These are phyloP conservation scores for Volvariella volvacea DNA, from an alignment of 1,284 basidiomycete genomes.

Conservation along the genomic window DNA sequence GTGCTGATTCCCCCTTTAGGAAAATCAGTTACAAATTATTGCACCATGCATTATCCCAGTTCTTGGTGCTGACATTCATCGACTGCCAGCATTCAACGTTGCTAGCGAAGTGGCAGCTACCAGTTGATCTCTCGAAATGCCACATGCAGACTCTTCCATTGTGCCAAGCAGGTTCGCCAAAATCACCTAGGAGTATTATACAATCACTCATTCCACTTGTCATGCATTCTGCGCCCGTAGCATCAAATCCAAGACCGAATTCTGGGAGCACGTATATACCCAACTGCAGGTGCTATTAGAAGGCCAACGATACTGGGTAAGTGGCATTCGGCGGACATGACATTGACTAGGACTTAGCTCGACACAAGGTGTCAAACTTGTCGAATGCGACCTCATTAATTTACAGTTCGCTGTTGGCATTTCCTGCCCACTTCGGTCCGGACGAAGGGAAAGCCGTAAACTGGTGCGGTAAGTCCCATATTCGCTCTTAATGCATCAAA, in stretches of 20 bases:
- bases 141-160: slow-evolving; percentile 76
- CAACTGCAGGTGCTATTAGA: slow-evolving; percentile 61
- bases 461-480: slow-evolving; percentile 72
- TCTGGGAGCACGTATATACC: slow-evolving; percentile 69
- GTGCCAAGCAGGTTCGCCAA: slow-evolving; percentile 54
- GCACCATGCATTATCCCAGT: too few relatives aligned
- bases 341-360: not conserved
- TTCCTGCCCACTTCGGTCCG: slow-evolving; percentile 58
- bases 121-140: slow-evolving; percentile 41
- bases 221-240: slow-evolving; percentile 18
- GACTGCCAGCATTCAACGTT: too few relatives aligned
- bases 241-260: slow-evolving; percentile 62
- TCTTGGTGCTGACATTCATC: too few relatives aligned
- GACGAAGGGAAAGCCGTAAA: slow-evolving; percentile 65
- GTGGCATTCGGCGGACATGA: not conserved
- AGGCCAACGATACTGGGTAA: slow-evolving; percentile 73
- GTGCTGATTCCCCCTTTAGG: slow-evolving; percentile 16
- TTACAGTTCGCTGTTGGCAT: slow-evolving; percentile 69
- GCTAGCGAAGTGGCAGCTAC: not conserved
- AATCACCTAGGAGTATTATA: too few relatives aligned
- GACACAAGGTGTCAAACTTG: slow-evolving; percentile 70
- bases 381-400: slow-evolving; percentile 78
- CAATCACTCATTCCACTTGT: not conserved
- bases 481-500: not conserved
- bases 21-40: slow-evolving; percentile 11